phyloP scores from a whole-genome alignment of 768 basidiomycete genomes.

The Podaxis rugospora region DNA sequence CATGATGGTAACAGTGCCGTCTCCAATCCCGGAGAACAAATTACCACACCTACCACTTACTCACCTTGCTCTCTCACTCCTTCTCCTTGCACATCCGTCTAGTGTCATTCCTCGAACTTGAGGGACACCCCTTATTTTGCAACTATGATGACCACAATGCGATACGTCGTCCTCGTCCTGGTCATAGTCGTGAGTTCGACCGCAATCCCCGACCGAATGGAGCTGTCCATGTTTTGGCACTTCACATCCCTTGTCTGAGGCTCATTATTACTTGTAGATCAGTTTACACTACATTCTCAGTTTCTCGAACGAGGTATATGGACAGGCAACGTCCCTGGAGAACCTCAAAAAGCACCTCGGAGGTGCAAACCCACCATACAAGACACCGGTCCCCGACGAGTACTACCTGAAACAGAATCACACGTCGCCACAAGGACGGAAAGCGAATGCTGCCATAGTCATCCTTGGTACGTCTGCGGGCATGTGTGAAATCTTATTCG shows the following conservation, averaged over 20 bases:
- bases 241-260: background rate
- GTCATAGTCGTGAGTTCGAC: slow-evolving; percentile 36
- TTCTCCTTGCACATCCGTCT: background rate
- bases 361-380: slow-evolving; percentile 40
- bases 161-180: slow-evolving; percentile 49
- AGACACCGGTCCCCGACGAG: slow-evolving; percentile 54
- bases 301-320: slow-evolving; percentile 63
- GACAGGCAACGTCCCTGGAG: slow-evolving; percentile 51
- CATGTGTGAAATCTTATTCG: background rate
- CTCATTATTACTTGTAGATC: slow-evolving; percentile 26
- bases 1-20: background rate
- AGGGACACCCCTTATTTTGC: slow-evolving; percentile 7
- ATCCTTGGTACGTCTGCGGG: slow-evolving; percentile 47
- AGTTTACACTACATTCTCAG: slow-evolving; percentile 61
- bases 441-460: slow-evolving; percentile 81
- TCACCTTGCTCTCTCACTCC: background rate
- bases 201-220: background rate
- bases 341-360: slow-evolving; percentile 33
- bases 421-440: slow-evolving; percentile 41
- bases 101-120: slow-evolving; percentile 8
- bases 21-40: background rate
- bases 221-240: background rate
- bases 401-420: slow-evolving; percentile 43
- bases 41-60: background rate
- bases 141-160: slow-evolving; percentile 53